phyloP scores from a whole-genome alignment of 257 asterid genomes.

The Mentha longifolia region DNA sequence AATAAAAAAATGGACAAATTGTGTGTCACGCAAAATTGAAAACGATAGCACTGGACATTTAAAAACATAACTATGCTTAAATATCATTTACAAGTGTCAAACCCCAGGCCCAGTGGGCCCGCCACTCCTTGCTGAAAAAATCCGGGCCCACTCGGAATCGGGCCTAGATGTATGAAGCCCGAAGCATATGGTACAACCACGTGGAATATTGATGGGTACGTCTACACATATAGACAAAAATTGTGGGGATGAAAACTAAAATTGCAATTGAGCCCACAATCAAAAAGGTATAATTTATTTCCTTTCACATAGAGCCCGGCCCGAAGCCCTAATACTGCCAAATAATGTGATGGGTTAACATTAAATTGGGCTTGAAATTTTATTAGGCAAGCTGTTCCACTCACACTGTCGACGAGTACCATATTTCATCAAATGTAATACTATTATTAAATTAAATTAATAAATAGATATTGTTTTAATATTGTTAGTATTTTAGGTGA shows the following conservation, averaged over 20 bases:
- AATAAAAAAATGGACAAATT: neutral
- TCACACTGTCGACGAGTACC: neutral
- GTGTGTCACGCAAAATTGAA: constrained; percentile 16
- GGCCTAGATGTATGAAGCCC: constrained; percentile 19
- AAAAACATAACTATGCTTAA: constrained; percentile 1
- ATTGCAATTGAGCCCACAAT: constrained; percentile 24
- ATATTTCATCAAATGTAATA: too few species aligned
- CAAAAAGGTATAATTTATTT: constrained; percentile 21
- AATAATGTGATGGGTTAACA: neutral
- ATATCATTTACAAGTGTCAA: constrained; percentile 9
- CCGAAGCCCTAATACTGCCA: neutral
- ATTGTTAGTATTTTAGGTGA: too few species aligned
- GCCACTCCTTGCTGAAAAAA: constrained; percentile 3
- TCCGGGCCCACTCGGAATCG: neutral
- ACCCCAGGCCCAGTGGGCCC: constrained; percentile 30
- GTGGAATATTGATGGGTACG: constrained; percentile 26
- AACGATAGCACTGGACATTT: neutral
- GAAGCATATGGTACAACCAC: constrained; percentile 34
- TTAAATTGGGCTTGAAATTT: neutral
- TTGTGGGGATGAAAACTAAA: neutral
- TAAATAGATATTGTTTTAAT: too few species aligned
- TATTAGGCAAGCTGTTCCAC: neutral
- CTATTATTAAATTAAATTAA: too few species aligned
- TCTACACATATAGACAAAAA: constrained; percentile 15
- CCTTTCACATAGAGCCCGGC: constrained; percentile 13